phyloP scores from a whole-genome alignment of 1,284 basidiomycete species.

The Malassezia brasiliensis region DNA sequence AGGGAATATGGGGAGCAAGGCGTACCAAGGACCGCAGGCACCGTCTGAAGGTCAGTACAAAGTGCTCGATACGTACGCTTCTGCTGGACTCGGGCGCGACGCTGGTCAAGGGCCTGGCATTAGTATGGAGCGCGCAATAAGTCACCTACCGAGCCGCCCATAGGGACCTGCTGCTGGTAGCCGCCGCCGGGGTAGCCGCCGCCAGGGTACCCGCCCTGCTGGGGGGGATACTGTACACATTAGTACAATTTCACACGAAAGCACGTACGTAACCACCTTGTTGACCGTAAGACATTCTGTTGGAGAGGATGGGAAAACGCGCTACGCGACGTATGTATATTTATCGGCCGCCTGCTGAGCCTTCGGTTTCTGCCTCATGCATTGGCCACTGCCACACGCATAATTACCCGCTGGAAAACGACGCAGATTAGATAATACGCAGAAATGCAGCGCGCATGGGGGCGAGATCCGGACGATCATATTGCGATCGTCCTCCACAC shows the following conservation, averaged over 20 bases:
- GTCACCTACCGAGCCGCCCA: slow-evolving; percentile 16
- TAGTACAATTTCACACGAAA: neutral
- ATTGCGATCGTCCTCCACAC: too few species aligned
- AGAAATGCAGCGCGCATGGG: too few species aligned
- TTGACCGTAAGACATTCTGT: slow-evolving; percentile 7
- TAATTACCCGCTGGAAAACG: too few species aligned
- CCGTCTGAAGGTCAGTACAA: slow-evolving; percentile 12
- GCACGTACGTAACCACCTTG: slow-evolving; percentile 18
- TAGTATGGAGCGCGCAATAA: neutral
- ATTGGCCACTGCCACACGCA: slow-evolving; percentile 1
- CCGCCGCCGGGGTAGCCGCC: slow-evolving; percentile 7
- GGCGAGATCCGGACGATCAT: too few species aligned
- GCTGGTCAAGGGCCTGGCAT: slow-evolving; percentile 9
- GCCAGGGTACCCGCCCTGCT: slow-evolving; percentile 13
- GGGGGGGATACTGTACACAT: slow-evolving; percentile 13
- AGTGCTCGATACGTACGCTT: slow-evolving; percentile 14
- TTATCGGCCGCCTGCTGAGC: neutral
- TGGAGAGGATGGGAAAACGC: neutral
- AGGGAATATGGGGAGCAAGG: neutral
- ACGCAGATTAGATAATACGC: too few species aligned
- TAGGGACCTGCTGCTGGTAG: slow-evolving; percentile 10
- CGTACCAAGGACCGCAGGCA: slow-evolving; percentile 18
- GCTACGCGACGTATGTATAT: neutral
- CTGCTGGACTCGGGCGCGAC: slow-evolving; percentile 14
- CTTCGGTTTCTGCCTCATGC: neutral